Evolutionary conservation across 2,329 filamentous ascomycete genomes (phyloP), one percentile per base, ranked within the genome.

Genomic region (Sarocladium strictum): DNA sequence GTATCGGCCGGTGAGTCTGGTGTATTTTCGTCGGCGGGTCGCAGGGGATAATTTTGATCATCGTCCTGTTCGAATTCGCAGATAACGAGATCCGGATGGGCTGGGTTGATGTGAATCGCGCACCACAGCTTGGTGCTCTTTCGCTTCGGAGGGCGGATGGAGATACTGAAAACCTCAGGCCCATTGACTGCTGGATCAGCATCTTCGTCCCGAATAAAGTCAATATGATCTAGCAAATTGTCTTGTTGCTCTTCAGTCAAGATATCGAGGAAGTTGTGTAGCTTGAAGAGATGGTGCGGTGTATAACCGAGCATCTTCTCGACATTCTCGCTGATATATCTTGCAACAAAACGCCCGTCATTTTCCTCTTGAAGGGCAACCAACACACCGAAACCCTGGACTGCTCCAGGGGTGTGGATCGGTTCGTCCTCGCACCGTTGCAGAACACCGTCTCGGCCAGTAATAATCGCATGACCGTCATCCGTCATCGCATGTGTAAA

Each of bases 11-110:
- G 86, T 0, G 75, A 69, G 7, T 85, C 82, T 0, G 84, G 84
- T 0, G 78, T 83, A 3, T 71, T 63, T 38, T 87, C 83, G 50
- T 81, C 78, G 2, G 69, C 62, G 2, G 87, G 85, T 1, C 86
- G 81, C 6, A 92, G 70, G 1, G 90, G 89, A 61, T 85, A 81
- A 3, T 80, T 67, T 0, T 75, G 69, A 58, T 95, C 90, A 58
- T 96, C 87, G 65, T 96, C 90, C 2, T 90, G 69, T 65, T 96
- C 91, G 56, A 96, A 93, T 64, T 96, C 91, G 74, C 90, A 95
- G 10, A 96, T 87, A 26, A 96, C 75, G 23, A 93, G 68, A 45
- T 89, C 81, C 0, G 83, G 80, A 58, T 90, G 83, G 1, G 75
- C 71, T 1, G 85, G 78, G 53, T 85, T 88, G 55, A 89, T 79